Evolutionary conservation across 2,329 filamentous ascomycete genomes (phyloP).

Genomic region (Sclerotinia borealis): DNA sequence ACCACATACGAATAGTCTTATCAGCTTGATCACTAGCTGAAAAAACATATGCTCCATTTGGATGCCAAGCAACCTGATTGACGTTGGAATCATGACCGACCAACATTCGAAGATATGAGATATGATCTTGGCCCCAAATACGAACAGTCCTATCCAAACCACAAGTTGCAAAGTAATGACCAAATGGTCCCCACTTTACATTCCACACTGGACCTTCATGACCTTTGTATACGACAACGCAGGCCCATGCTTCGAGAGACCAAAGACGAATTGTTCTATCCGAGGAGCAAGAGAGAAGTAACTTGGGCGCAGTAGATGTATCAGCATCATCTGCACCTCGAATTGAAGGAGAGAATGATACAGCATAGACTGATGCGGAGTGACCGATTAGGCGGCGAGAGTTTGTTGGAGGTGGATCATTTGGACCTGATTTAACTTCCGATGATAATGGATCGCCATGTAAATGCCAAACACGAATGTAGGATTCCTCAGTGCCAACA

Average conservation of each 20-base stretch:
- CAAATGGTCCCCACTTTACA: conserved; percentile 82
- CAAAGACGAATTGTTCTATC: conserved; percentile 87
- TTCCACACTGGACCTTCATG: conserved; percentile 88
- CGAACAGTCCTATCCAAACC: conserved; percentile 87
- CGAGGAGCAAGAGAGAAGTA: conserved; percentile 79
- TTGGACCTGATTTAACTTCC: conserved; percentile 52
- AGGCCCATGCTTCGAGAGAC: conserved; percentile 89
- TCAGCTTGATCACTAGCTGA: conserved; percentile 80
- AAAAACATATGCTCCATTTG: conserved; percentile 89
- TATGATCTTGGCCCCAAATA: conserved; percentile 88
- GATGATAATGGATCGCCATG: conserved; percentile 77
- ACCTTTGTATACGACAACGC: conserved; percentile 87
- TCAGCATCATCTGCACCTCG: conserved; percentile 25
- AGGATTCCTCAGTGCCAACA: conserved; percentile 85
- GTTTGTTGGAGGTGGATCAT: conserved; percentile 59
- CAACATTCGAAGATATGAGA: conserved; percentile 79
- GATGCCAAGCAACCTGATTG: conserved; percentile 89
- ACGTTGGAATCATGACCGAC: conserved; percentile 90
- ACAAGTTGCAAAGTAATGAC: conserved; percentile 87
- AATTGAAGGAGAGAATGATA: conserved; percentile 66
- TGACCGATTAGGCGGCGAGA: conserved; percentile 81
- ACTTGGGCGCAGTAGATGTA: conserved; percentile 55
- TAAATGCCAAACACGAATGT: conserved; percentile 89
- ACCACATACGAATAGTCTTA: conserved; percentile 96
- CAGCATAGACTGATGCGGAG: conserved; percentile 78